Evolutionary conservation across 768 basidiomycete species (phyloP), one percentile per base, ranked within the genome.

Genomic region (Pleurotus djamor): DNA sequence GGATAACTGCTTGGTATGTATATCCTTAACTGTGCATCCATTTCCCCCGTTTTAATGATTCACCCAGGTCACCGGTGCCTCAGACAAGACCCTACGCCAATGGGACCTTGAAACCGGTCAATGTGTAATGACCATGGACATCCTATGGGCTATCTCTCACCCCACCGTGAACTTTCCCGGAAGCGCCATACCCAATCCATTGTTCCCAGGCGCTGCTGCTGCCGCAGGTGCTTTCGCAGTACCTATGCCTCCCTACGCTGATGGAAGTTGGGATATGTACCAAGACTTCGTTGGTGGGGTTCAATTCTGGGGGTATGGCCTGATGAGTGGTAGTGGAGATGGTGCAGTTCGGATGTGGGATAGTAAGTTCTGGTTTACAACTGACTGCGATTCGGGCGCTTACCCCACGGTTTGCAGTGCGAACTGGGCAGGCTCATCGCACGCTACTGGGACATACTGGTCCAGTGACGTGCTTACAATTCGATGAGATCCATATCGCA

Each of bases 261-360:
- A 97, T 69, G 94, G 94, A 4, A 91, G 85, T 60, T 93, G 91
- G 88, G 94, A 96, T 61, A 87, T 93, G 83, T 97, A 96, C 71
- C 87, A 95, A 70, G 96, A 99, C 72, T 98, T 96, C 69, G 94
- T 99, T 6, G 97, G 97, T 2, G 94, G 91, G 3, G 90, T 98
- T 45, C 97, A 98, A 70, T 98, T 98, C 71, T 98, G 97, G 96
- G 96, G 95, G 3, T 96, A 97, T 69, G 97, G 94, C 1, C 82
- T 99, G 37, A 94, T 98, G 4, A 97, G 94, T 65, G 97, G 96
- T 1, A 97, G 94, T 66, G 96, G 94, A 0, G 97, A 99, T 70
- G 95, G 96, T 38, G 96, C 91, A 2, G 96, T 98, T 34, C 77
- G 97, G 63, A 98, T 99, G 96, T 99, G 97, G 97, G 97, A 99